phyloP scores from a whole-genome alignment of 2,329 filamentous ascomycete species.

The Thielaviopsis euricoi region DNA sequence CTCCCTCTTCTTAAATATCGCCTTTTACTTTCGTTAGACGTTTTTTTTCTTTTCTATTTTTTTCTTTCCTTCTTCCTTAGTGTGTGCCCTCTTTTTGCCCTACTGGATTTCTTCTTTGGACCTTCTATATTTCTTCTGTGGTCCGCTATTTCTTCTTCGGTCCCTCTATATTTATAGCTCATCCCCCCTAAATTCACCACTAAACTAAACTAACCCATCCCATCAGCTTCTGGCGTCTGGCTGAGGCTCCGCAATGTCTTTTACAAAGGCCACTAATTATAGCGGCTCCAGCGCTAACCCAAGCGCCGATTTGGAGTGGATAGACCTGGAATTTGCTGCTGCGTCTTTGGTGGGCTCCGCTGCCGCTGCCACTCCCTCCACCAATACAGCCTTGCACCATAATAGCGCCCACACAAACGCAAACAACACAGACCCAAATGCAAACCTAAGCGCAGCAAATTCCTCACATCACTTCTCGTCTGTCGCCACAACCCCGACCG shows the following conservation, averaged over 20 bases:
- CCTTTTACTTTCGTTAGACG: not conserved
- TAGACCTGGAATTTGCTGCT: conserved; percentile 1
- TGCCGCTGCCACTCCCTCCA: not conserved
- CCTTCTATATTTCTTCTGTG: too few species aligned
- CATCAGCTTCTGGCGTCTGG: not conserved
- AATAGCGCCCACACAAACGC: not conserved
- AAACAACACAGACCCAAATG: too few species aligned
- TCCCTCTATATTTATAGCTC: too few species aligned
- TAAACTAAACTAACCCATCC: not conserved
- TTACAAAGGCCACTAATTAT: not conserved
- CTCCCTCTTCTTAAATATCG: not conserved
- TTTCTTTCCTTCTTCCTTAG: not conserved
- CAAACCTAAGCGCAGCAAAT: not conserved
- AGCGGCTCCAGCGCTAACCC: not conserved
- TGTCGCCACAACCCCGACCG: not conserved
- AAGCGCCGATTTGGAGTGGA: conserved; percentile 4
- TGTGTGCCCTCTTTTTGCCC: too few species aligned
- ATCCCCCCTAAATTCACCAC: not conserved
- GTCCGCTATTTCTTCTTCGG: too few species aligned
- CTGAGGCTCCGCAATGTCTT: conserved; percentile 10
- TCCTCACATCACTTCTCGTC: not conserved
- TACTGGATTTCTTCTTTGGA: too few species aligned
- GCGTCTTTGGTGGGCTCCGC: not conserved
- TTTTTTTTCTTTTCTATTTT: not conserved
- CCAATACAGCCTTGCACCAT: not conserved